A percentile compares a stretch with the other conserved stretches of the same genome.
Evolutionary conservation across 2,329 filamentous ascomycete species (phyloP).

Genomic region (Aspergillus pseudoterreus): DNA sequence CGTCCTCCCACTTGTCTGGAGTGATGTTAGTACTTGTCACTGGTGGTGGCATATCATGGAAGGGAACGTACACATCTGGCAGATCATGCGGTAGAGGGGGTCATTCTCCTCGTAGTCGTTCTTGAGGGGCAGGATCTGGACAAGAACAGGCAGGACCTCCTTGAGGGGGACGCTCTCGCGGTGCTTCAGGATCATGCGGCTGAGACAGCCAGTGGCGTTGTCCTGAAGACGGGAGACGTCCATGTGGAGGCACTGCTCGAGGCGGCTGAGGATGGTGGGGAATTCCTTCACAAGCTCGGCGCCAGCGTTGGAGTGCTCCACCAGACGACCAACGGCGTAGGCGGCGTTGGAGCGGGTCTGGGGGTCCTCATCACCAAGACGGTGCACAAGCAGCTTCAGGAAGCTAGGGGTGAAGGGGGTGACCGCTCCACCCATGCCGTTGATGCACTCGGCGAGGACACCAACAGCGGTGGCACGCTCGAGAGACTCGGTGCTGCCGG

Average conservation of each 20-base stretch:
- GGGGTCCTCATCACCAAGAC: slow-evolving; percentile 81
- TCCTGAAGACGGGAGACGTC: slow-evolving; percentile 79
- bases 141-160: slow-evolving; percentile 76
- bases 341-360: slow-evolving; percentile 95
- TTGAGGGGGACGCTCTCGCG: slow-evolving; percentile 75
- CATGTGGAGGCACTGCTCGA: slow-evolving; percentile 78
- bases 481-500: slow-evolving; percentile 76
- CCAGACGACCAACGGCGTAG: slow-evolving; percentile 81
- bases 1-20: slow-evolving; percentile 45
- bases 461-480: slow-evolving; percentile 90
- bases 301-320: slow-evolving; percentile 73
- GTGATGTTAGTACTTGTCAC: slow-evolving; percentile 11
- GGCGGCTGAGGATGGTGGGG: slow-evolving; percentile 72
- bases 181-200: slow-evolving; percentile 86
- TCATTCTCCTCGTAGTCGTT: slow-evolving; percentile 97
- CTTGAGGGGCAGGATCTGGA: slow-evolving; percentile 76
- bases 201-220: slow-evolving; percentile 88
- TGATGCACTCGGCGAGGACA: slow-evolving; percentile 85
- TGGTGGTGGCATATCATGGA: background rate
- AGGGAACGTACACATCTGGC: slow-evolving; percentile 68
- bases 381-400: slow-evolving; percentile 77
- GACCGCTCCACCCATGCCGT: slow-evolving; percentile 76
- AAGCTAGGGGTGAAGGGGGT: slow-evolving; percentile 75
- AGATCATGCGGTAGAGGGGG: slow-evolving; percentile 86
- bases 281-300: slow-evolving; percentile 72